Evolutionary conservation across 768 basidiomycete species (phyloP).

Genomic region (Hypsizygus marmoreus): DNA sequence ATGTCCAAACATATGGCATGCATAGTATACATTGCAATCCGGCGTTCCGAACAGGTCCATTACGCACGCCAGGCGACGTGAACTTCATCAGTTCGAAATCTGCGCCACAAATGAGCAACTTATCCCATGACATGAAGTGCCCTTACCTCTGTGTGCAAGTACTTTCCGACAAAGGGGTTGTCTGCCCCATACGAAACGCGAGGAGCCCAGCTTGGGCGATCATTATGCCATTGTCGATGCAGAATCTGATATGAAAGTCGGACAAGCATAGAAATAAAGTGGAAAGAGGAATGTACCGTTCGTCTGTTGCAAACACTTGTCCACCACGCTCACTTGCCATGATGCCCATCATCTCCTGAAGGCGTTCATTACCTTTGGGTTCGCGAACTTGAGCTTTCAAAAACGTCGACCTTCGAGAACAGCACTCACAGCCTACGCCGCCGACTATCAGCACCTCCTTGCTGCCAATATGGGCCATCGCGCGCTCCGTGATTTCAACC

Average conservation of each 20-base stretch:
- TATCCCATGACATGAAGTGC: neutral
- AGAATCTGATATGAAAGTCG: conserved; percentile 78
- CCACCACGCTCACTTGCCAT: conserved; percentile 94
- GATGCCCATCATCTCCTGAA: conserved; percentile 99
- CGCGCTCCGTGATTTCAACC: conserved; percentile 97
- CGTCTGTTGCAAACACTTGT: conserved; percentile 92
- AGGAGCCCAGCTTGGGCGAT: conserved; percentile 97
- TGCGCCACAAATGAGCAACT: conserved; percentile 29
- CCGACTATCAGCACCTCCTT: conserved; percentile 97
- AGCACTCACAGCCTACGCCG: conserved; percentile 93
- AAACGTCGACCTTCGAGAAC: neutral
- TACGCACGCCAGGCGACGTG: conserved; percentile 85
- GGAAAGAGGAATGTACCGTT: conserved; percentile 54
- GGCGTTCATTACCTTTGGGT: conserved; percentile 76
- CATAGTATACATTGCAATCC: conserved; percentile 3
- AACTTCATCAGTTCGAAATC: conserved; percentile 94
- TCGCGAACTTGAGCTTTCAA: neutral
- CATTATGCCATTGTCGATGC: conserved; percentile 99
- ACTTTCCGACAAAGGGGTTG: conserved; percentile 75
- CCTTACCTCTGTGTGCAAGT: conserved; percentile 89
- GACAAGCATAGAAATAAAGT: neutral
- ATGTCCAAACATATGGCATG: neutral
- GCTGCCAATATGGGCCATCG: conserved; percentile 98
- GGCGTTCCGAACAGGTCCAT: conserved; percentile 6
- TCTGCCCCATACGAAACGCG: conserved; percentile 86